Percentiles rank a stretch among this genome's conserved stretches.
Conservation (phyloP, 345 rosid genomes). For the Isatis tinctoria region DNA sequence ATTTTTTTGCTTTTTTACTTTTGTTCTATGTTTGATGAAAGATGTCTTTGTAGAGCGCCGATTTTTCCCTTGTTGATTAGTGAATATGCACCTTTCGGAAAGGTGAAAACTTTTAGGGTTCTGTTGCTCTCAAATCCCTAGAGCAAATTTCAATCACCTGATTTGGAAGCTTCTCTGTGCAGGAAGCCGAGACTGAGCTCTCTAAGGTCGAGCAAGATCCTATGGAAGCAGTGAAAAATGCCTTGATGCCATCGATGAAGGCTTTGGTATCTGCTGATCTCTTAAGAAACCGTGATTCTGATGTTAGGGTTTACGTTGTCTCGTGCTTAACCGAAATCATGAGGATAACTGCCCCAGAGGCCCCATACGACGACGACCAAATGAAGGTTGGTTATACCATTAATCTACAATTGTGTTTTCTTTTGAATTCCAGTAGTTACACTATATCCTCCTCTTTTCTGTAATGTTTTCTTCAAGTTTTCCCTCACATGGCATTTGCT, state of each 20-base stretch:
- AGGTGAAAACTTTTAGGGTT: conserved; percentile 13
- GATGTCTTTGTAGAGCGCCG: neutral
- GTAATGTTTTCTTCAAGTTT: neutral
- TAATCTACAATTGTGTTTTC: neutral
- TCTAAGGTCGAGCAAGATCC: conserved; percentile 64
- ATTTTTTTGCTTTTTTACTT: neutral
- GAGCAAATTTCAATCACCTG: neutral
- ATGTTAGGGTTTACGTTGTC: conserved; percentile 59
- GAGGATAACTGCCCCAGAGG: conserved; percentile 79
- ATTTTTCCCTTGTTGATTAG: neutral
- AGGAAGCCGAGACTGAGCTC: conserved; percentile 60
- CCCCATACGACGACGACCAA: conserved; percentile 58
- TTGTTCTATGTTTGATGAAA: neutral
- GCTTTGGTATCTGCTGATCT: conserved; percentile 54
- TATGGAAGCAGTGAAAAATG: conserved; percentile 38
- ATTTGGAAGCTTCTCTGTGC: conserved; percentile 1
- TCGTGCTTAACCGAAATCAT: conserved; percentile 69
- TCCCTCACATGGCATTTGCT: neutral
- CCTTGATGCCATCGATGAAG: conserved; percentile 51
- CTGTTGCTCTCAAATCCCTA: neutral
- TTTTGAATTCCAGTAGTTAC: neutral
- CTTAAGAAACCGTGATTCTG: conserved; percentile 48
- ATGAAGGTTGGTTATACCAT: conserved; percentile 53
- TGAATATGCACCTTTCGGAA: neutral
- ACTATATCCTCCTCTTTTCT: neutral